Conservation (phyloP, 1,284 basidiomycete genomes). For the Sutorius eximius region DNA sequence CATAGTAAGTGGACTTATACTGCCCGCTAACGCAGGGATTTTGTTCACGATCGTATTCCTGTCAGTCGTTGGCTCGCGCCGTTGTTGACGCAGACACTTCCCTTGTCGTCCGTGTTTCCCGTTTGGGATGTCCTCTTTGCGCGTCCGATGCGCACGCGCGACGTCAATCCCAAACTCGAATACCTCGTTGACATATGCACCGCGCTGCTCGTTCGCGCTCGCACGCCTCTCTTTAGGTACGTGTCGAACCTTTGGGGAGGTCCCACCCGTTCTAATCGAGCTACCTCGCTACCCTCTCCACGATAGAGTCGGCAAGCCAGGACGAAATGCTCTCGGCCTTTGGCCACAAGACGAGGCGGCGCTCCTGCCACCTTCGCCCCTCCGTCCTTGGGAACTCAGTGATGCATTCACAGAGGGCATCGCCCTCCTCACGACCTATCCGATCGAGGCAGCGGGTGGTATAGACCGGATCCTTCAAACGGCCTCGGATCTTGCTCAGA, state of each 20-base stretch:
- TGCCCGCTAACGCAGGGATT: conserved; percentile 26
- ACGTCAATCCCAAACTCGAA: conserved; percentile 62
- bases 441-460: conserved; percentile 62
- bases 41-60: conserved; percentile 39
- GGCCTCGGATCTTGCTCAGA: conserved; percentile 56
- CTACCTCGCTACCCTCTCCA: too few relatives aligned
- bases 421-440: conserved; percentile 61
- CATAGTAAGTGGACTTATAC: conserved; percentile 34
- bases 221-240: conserved; percentile 55
- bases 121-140: conserved; percentile 74
- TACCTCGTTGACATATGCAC: conserved; percentile 66
- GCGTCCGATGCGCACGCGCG: conserved; percentile 52
- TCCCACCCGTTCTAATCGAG: neutral
- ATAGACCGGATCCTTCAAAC: conserved; percentile 70
- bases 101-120: conserved; percentile 55
- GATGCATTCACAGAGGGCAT: conserved; percentile 69
- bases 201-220: conserved; percentile 62
- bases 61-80: conserved; percentile 46
- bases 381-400: conserved; percentile 54
- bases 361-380: conserved; percentile 44
- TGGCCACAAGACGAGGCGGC: conserved; percentile 52
- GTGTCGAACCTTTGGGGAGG: conserved; percentile 16
- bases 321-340: conserved; percentile 45
- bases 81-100: conserved; percentile 68
- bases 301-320: conserved; percentile 54